Percentiles rank a stretch among this genome's conserved stretches.
phyloP scores from a whole-genome alignment of 345 rosid genomes.

The Ceriops zippeliana region DNA sequence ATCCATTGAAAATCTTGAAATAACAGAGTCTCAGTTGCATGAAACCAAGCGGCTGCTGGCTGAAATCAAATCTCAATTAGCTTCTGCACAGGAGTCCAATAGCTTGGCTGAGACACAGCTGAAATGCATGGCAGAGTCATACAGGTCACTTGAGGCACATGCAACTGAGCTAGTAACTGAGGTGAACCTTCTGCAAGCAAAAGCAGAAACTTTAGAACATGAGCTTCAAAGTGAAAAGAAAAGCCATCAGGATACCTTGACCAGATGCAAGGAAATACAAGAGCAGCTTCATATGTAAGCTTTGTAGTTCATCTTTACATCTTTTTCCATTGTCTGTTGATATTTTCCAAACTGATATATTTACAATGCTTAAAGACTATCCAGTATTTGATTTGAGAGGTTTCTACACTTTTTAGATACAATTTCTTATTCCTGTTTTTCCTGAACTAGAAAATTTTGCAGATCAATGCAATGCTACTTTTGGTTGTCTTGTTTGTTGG shows the following conservation, averaged over 20 bases:
- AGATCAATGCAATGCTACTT: too few relatives aligned
- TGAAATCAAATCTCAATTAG: conserved; percentile 64
- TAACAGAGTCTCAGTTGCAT: conserved; percentile 57
- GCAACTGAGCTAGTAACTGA: conserved; percentile 69
- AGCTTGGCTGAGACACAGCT: conserved; percentile 90
- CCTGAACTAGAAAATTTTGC: too few relatives aligned
- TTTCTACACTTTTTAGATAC: too few relatives aligned
- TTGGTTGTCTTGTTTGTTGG: too few relatives aligned
- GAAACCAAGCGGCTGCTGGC: conserved; percentile 79
- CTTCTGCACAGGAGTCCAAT: conserved; percentile 62
- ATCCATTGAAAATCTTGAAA: conserved; percentile 60
- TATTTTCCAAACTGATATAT: conserved; percentile 4
- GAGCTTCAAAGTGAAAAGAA: conserved; percentile 67
- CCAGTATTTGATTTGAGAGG: too few relatives aligned
- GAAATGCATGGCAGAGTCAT: conserved; percentile 96
- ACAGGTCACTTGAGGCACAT: conserved; percentile 78
- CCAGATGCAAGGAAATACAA: conserved; percentile 73
- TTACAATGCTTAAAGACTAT: neutral
- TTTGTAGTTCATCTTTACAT: conserved; percentile 3
- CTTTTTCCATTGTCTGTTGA: neutral
- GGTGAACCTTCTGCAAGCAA: conserved; percentile 55
- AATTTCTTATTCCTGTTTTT: too few relatives aligned
- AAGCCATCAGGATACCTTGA: conserved; percentile 50
- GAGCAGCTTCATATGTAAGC: conserved; percentile 73
- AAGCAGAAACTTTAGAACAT: conserved; percentile 50